Evolutionary conservation across 2,329 filamentous ascomycete genomes (phyloP).

Genomic region (Elsinoe perseae): DNA sequence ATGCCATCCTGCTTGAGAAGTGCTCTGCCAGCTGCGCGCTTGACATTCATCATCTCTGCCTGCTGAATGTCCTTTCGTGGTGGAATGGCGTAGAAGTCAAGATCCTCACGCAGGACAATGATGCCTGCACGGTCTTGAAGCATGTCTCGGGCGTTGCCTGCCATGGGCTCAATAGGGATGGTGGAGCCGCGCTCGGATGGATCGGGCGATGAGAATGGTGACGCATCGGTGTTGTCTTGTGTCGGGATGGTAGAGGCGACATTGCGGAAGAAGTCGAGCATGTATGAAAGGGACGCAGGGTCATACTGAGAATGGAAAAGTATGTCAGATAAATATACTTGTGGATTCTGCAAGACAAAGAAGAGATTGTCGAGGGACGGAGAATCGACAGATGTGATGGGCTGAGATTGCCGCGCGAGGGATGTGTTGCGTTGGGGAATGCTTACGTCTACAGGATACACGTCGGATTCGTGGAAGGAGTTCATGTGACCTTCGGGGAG

Average conservation of each 20-base stretch:
- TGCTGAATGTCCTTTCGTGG: constrained; percentile 76
- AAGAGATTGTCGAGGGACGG: constrained; percentile 33
- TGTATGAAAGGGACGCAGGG: constrained; percentile 91
- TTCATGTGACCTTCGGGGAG: constrained; percentile 96
- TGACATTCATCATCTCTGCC: constrained; percentile 89
- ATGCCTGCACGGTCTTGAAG: constrained; percentile 85
- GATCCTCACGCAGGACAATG: constrained; percentile 89
- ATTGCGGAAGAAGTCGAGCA: constrained; percentile 96
- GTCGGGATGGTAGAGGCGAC: constrained; percentile 93
- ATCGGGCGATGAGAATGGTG: constrained; percentile 31
- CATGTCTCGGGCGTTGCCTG: constrained; percentile 60
- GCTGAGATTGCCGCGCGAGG: constrained; percentile 16
- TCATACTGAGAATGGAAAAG: constrained; percentile 69
- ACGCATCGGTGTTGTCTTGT: constrained; percentile 53
- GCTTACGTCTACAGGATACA: constrained; percentile 95
- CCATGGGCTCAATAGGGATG: constrained; percentile 62
- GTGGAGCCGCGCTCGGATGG: constrained; percentile 36
- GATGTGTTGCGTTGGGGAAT: constrained; percentile 20
- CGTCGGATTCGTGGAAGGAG: constrained; percentile 83
- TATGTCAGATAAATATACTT: constrained; percentile 50
- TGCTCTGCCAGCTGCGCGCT: constrained; percentile 82
- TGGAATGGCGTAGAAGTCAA: constrained; percentile 96
- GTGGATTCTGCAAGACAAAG: constrained; percentile 35
- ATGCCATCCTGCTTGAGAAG: constrained; percentile 86
- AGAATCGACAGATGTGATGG: constrained; percentile 28